Conservation (phyloP, 2,329 filamentous ascomycete species). For the Pseudocercospora musae region DNA sequence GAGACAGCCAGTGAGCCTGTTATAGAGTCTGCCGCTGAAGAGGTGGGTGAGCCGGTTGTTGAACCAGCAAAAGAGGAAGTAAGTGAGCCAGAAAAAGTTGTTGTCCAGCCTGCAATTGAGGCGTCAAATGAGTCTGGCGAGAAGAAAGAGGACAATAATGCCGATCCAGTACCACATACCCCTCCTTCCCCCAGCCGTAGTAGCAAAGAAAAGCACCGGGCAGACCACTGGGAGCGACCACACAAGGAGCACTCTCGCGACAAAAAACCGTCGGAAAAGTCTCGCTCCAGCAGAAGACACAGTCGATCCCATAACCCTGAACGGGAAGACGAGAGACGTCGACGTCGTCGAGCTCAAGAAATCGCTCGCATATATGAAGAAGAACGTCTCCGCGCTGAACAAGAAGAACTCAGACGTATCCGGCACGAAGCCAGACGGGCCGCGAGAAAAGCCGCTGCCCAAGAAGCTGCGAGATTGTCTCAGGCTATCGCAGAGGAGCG, state of each 20-base stretch:
- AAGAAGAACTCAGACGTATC: conserved; percentile 26
- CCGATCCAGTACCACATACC: neutral
- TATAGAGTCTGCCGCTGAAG: neutral
- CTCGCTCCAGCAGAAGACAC: conserved; percentile 14
- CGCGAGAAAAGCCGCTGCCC: conserved; percentile 27
- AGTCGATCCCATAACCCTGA: conserved; percentile 20
- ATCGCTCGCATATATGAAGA: conserved; percentile 23
- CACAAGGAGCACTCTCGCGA: conserved; percentile 16
- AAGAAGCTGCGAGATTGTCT: too few species aligned
- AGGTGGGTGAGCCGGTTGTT: neutral
- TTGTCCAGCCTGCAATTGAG: too few species aligned
- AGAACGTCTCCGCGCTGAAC: conserved; percentile 23
- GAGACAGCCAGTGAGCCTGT: neutral
- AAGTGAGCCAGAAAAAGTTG: neutral
- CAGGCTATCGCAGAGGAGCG: too few species aligned
- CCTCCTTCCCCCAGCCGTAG: conserved; percentile 27
- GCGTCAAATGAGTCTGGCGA: too few species aligned
- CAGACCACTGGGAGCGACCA: conserved; percentile 26
- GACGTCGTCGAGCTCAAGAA: conserved; percentile 21
- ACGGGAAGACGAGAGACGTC: conserved; percentile 22
- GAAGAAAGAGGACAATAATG: neutral
- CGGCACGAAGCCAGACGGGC: conserved; percentile 27
- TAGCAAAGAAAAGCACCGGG: conserved; percentile 23
- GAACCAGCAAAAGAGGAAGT: neutral
- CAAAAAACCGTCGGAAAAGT: conserved; percentile 19